Evolutionary conservation across 140 eudicot species (phyloP), one percentile per base, ranked within the genome.

Genomic region (Flaveria floridana): DNA sequence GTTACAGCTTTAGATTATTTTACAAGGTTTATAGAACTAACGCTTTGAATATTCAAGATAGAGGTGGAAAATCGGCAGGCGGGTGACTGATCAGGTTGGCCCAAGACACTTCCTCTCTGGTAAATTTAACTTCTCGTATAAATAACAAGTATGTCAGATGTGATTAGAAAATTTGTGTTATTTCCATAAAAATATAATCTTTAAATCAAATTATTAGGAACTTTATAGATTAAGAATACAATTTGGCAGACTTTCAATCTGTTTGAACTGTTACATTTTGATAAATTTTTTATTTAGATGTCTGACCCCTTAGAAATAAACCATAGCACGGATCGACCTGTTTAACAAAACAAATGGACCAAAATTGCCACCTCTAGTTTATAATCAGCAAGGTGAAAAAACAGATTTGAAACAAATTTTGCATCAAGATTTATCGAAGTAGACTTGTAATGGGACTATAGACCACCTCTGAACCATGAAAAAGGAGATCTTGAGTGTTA

Each of bases 401-500:
- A 28, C 50, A 25, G 74, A 57, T 26, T 41, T 57, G 14, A 46
- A 70, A 30, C 20, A n/a, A 70, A 37, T 44, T 26, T 50, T 18
- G 23, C 15, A 69, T 46, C 4, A 26, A 30, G 37, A 30, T 30
- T 30, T 30, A 30, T 30, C 3, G 37, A 30, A 30, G 37, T 30
- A 30, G 37, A 30, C 37, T 30, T 30, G 37, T 30, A 30, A 30
- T 30, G 37, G 37, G 37, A 30, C 37, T 30, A 71, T 51, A 37
- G 14, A 66, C 47, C 72, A 88, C 95, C 90, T 91, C 96, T 44
- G 90, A 87, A 39, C 89, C 87, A 82, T 83, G 90, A 69, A 89
- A 85, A 81, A 83, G 97, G 57, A 87, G 86, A 73, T 91, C 97
- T 81, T 83, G 96, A 75, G 81, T 83, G 86, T 85, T 86, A 55